Conservation (phyloP, 257 asterid genomes). For the Solanum habrochaites region DNA sequence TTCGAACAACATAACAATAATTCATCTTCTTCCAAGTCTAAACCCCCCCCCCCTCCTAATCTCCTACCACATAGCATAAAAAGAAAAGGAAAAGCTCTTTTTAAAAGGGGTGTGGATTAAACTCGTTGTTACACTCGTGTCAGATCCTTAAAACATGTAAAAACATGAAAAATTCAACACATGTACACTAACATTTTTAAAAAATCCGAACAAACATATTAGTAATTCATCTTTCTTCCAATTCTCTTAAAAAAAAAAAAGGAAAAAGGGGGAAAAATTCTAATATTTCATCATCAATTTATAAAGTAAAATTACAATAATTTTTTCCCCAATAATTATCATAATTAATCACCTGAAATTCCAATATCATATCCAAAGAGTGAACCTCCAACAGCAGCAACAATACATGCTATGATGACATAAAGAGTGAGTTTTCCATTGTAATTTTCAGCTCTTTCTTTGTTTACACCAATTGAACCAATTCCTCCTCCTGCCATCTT, state of each 20-base stretch:
- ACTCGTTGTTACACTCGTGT: not conserved
- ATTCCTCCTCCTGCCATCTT: conserved; percentile 61
- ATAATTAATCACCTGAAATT: conserved; percentile 41
- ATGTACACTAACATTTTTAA: not conserved
- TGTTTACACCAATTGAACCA: conserved; percentile 40
- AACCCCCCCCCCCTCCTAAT: not conserved
- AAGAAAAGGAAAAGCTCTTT: not conserved
- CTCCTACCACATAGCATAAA: not conserved
- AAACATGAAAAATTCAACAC: not conserved
- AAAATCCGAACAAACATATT: not conserved
- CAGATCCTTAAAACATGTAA: not conserved
- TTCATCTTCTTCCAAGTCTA: not conserved
- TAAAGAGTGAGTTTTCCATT: conserved; percentile 48
- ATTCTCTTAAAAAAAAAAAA: not conserved
- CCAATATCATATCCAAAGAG: conserved; percentile 83
- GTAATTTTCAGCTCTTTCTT: conserved; percentile 60
- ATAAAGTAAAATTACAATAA: not conserved
- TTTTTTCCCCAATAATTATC: not conserved
- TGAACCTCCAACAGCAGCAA: conserved; percentile 71
- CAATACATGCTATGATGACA: conserved; percentile 46
- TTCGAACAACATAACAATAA: not conserved
- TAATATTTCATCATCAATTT: not conserved
- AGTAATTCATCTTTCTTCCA: not conserved
- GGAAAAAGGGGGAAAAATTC: not conserved
- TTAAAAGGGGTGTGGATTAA: not conserved